phyloP scores from a whole-genome alignment of 768 basidiomycete species.

The Collybia mongolica region DNA sequence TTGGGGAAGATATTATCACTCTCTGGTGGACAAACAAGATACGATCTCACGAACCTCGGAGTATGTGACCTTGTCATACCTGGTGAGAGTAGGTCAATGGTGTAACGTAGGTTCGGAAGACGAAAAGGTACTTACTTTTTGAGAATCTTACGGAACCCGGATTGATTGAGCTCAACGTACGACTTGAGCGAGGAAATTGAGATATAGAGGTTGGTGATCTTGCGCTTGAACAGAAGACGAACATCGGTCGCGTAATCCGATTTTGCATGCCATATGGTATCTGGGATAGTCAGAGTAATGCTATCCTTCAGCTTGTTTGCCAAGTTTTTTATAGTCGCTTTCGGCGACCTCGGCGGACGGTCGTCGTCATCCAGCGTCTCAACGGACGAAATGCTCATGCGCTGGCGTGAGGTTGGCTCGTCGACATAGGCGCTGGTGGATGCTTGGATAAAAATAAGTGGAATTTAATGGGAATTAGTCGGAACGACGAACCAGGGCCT shows the following conservation, averaged over 20 bases:
- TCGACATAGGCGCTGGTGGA: slow-evolving; percentile 1
- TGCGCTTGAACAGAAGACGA: slow-evolving; percentile 83
- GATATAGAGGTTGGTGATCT: slow-evolving; percentile 82
- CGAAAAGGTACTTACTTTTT: slow-evolving; percentile 68
- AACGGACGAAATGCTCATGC: slow-evolving; percentile 49
- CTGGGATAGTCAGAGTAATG: slow-evolving; percentile 35
- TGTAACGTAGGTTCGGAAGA: neutral
- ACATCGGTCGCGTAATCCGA: slow-evolving; percentile 83
- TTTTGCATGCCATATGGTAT: slow-evolving; percentile 75
- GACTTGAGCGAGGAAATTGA: slow-evolving; percentile 74
- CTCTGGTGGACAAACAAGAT: too few relatives aligned
- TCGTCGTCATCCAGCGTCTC: slow-evolving; percentile 30
- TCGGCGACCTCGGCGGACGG: slow-evolving; percentile 4
- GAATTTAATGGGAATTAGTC: neutral
- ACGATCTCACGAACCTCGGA: slow-evolving; percentile 43
- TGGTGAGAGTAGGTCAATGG: slow-evolving; percentile 21
- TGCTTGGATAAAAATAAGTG: neutral
- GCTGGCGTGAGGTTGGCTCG: slow-evolving; percentile 15
- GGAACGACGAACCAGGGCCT: slow-evolving; percentile 2
- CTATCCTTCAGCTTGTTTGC: slow-evolving; percentile 56
- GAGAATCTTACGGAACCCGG: slow-evolving; percentile 91
- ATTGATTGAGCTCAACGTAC: slow-evolving; percentile 89
- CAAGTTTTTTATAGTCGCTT: slow-evolving; percentile 30
- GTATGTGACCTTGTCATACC: slow-evolving; percentile 92
- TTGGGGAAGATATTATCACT: neutral